phyloP scores from a whole-genome alignment of 129 eudicot genomes.

The Ambrosia artemisiifolia region DNA sequence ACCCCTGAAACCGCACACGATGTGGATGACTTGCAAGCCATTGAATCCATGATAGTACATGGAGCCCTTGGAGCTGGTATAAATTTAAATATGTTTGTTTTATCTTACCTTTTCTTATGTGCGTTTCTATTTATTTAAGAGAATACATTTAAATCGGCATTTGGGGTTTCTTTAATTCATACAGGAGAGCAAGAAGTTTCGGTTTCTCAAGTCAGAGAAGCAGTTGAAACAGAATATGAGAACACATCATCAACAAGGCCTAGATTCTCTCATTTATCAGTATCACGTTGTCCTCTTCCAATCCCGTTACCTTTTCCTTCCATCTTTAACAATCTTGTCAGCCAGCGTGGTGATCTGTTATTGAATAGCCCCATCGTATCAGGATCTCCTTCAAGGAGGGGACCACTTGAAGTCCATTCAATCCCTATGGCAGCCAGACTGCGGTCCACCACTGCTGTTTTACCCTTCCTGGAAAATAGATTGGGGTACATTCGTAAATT shows the following conservation, averaged over 20 bases:
- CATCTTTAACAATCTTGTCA: constrained; percentile 54
- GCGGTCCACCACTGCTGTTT: constrained; percentile 71
- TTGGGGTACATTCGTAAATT: constrained; percentile 60
- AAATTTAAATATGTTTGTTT: constrained; percentile 5
- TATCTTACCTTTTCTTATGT: neutral
- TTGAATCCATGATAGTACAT: constrained; percentile 60
- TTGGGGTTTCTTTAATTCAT: neutral
- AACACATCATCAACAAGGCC: constrained; percentile 48
- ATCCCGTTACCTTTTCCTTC: constrained; percentile 91
- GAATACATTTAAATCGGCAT: neutral
- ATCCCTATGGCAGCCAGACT: constrained; percentile 88
- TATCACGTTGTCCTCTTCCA: constrained; percentile 75
- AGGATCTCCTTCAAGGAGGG: constrained; percentile 42
- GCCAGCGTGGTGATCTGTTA: constrained; percentile 64
- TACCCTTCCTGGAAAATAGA: constrained; percentile 71
- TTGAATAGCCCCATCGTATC: constrained; percentile 31
- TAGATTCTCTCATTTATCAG: constrained; percentile 72
- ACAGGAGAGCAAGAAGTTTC: constrained; percentile 63
- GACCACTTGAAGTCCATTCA: constrained; percentile 78
- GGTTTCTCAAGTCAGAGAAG: constrained; percentile 51
- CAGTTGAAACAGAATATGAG: constrained; percentile 57
- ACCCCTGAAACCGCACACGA: constrained; percentile 72
- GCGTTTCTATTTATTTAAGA: neutral
- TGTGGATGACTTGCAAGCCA: constrained; percentile 69
- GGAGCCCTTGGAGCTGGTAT: constrained; percentile 78